These are phyloP conservation scores for Mentha longifolia DNA, from an alignment of 257 asterid genomes.

Conservation along the genomic window DNA sequence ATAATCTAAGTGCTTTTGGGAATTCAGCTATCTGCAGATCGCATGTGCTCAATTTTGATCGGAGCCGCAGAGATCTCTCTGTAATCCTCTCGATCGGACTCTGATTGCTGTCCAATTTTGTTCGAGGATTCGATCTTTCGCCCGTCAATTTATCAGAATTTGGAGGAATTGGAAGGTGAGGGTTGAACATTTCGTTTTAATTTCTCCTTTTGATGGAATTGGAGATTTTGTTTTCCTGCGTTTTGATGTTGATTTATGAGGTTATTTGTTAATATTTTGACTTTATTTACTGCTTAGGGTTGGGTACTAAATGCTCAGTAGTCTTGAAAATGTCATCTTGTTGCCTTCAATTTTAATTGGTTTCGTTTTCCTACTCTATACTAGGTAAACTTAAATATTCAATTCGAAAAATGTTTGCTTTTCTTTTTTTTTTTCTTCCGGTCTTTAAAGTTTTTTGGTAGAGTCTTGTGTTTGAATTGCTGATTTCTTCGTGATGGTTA, in stretches of 20 bases:
- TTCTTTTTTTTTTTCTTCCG: neutral
- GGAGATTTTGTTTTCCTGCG: conserved; percentile 13
- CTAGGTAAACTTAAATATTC: neutral
- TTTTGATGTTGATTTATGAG: conserved; percentile 32
- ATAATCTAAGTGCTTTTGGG: conserved; percentile 32
- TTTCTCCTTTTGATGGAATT: conserved; percentile 2
- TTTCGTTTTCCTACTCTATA: neutral
- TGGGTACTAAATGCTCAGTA: conserved; percentile 18
- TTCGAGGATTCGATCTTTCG: conserved; percentile 4
- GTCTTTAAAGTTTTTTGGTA: neutral
- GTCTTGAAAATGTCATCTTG: conserved; percentile 9
- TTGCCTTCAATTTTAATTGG: conserved; percentile 13
- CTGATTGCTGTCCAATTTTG: conserved; percentile 12
- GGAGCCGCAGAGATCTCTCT: conserved; percentile 40
- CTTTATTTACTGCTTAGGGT: conserved; percentile 33
- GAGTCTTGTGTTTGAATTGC: neutral
- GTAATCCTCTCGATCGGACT: conserved; percentile 38
- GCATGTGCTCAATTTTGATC: conserved; percentile 36
- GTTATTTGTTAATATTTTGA: conserved; percentile 18
- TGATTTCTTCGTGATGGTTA: neutral
- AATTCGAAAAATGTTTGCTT: neutral
- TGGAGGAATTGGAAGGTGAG: conserved; percentile 28
- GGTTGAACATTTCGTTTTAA: neutral
- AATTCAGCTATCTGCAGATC: conserved; percentile 33
- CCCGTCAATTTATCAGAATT: conserved; percentile 1